Evolutionary conservation across 805 yeast species (phyloP).

Genomic region (Clavispora fructus): DNA sequence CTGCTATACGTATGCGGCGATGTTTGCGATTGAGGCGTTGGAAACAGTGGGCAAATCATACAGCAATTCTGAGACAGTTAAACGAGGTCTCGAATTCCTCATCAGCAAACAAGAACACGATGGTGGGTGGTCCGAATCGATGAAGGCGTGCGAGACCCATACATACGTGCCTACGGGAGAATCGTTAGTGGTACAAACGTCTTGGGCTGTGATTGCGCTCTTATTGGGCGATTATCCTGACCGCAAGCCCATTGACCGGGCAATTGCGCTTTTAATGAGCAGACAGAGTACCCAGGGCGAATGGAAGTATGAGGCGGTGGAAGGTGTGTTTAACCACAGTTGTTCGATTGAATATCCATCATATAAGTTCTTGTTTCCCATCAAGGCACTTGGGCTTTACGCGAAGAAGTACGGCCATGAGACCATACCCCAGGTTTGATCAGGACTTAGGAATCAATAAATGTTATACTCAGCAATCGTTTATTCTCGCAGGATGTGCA

Average conservation of each 20-base stretch:
- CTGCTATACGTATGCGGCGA: constrained; percentile 90
- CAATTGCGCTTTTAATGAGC: constrained; percentile 54
- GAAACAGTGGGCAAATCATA: constrained; percentile 63
- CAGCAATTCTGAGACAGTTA: constrained; percentile 54
- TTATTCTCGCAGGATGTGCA: too few species aligned
- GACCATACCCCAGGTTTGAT: constrained; percentile 1
- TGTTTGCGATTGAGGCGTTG: constrained; percentile 96
- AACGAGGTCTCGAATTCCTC: constrained; percentile 80
- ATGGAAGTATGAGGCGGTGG: constrained; percentile 79
- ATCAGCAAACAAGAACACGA: constrained; percentile 70
- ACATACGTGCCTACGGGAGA: constrained; percentile 61
- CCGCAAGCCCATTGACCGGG: constrained; percentile 53
- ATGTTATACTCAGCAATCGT: too few species aligned
- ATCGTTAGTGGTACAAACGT: constrained; percentile 80
- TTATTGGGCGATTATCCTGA: constrained; percentile 79
- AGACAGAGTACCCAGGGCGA: constrained; percentile 76
- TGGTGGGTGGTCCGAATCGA: constrained; percentile 98
- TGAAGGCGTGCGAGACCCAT: constrained; percentile 82
- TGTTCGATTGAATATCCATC: constrained; percentile 95
- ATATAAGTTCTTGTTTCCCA: constrained; percentile 82
- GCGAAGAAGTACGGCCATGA: constrained; percentile 25
- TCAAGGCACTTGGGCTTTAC: constrained; percentile 86
- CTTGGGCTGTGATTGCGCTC: constrained; percentile 87
- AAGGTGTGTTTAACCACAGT: constrained; percentile 91
- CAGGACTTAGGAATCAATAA: too few species aligned